Evolutionary conservation across 108 stramenopile genomes (phyloP).

Genomic region (Aurantiochytrium sp.): DNA sequence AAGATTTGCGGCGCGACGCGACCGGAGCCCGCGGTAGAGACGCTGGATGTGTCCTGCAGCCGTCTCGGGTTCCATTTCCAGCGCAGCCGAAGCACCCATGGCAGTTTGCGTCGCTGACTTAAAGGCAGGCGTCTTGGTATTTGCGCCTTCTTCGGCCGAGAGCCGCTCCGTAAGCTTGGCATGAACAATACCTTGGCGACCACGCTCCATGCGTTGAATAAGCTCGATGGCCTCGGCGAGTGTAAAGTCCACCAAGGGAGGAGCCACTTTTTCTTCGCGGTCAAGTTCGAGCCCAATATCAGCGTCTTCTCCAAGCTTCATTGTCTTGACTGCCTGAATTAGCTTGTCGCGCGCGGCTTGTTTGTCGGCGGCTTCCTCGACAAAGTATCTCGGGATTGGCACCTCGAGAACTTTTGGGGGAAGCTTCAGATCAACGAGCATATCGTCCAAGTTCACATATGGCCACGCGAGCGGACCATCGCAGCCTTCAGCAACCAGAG

Average conservation of each 20-base stretch:
- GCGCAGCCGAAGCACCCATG: background rate
- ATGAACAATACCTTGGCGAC: conserved; percentile 51
- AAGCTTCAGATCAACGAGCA: conserved; percentile 61
- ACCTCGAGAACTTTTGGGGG: conserved; percentile 65
- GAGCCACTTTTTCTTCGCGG: background rate
- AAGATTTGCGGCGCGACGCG: background rate
- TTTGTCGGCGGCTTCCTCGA: conserved; percentile 39
- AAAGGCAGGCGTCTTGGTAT: background rate
- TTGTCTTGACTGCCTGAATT: conserved; percentile 44
- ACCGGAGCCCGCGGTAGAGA: background rate
- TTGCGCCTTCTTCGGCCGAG: conserved; percentile 23
- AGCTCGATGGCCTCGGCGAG: conserved; percentile 46
- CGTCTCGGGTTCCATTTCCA: conserved; percentile 28
- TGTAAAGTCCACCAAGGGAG: conserved; percentile 26
- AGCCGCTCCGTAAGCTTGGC: conserved; percentile 36
- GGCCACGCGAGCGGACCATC: conserved; percentile 64
- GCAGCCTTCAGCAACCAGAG: conserved; percentile 37
- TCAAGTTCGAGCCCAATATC: conserved; percentile 39
- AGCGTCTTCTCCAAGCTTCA: conserved; percentile 44
- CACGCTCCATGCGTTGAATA: conserved; percentile 56
- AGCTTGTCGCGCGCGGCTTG: conserved; percentile 40
- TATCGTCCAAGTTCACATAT: conserved; percentile 60
- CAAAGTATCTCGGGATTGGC: conserved; percentile 58
- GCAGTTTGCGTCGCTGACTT: background rate
- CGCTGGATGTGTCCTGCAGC: conserved; percentile 20